phyloP scores from a whole-genome alignment of 768 basidiomycete species.

The Myochromella boudieri region DNA sequence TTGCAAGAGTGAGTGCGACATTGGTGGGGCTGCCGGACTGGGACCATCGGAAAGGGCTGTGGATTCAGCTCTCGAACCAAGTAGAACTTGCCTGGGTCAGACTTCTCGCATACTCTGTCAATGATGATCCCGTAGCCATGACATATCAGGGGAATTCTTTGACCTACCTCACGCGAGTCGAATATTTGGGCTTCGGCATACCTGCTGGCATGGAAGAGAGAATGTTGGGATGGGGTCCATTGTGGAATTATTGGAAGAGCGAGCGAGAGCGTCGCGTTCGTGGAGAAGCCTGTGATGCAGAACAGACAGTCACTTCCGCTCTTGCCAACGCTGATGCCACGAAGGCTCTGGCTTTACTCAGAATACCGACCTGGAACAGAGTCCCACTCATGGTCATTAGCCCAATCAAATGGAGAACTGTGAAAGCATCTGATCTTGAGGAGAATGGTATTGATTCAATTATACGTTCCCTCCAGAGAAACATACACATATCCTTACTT shows the following conservation, averaged over 20 bases:
- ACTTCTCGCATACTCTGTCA: not conserved
- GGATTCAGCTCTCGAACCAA: not conserved
- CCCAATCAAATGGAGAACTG: not conserved
- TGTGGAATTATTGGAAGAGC: not conserved
- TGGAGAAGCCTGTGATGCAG: not conserved
- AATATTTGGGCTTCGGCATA: too few species aligned
- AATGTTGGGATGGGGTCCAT: not conserved
- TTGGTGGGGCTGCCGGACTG: not conserved
- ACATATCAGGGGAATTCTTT: not conserved
- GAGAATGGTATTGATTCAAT: not conserved
- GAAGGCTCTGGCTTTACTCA: not conserved
- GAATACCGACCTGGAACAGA: not conserved
- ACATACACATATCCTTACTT: not conserved
- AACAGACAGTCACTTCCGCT: not conserved
- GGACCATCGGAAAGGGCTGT: not conserved
- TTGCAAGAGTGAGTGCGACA: not conserved
- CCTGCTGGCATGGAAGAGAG: not conserved
- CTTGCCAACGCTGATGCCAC: not conserved
- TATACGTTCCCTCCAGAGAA: not conserved
- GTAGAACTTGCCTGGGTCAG: not conserved
- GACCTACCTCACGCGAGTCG: not conserved
- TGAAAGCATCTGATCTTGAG: not conserved
- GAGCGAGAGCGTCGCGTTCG: not conserved
- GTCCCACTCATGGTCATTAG: not conserved
- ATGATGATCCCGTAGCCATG: not conserved